Evolutionary conservation across 192 early-diverging fungal genomes (phyloP).

Genomic region (Allomyces macrogynus): DNA sequence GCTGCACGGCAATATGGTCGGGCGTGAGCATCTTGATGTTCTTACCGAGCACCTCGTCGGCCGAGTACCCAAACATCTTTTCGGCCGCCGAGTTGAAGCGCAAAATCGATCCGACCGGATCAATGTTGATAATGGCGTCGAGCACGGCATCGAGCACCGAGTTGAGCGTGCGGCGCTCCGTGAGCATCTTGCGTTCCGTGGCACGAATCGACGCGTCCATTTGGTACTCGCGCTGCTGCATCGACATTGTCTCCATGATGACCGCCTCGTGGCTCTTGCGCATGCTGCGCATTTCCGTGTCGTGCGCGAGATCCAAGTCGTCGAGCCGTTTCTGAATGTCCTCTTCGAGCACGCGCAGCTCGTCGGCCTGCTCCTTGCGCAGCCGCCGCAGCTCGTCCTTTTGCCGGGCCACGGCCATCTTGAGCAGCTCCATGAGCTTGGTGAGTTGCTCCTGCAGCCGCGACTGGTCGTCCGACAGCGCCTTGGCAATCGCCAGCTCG

Average conservation of each 20-base stretch:
- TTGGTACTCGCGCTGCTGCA: constrained; percentile 16
- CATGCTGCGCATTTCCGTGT: background rate
- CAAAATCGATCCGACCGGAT: constrained; percentile 6
- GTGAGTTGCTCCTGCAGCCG: background rate
- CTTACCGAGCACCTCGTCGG: constrained; percentile 11
- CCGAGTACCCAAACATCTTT: constrained; percentile 8
- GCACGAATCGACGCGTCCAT: constrained; percentile 19
- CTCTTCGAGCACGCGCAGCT: background rate
- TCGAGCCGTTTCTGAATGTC: background rate
- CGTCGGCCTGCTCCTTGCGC: background rate
- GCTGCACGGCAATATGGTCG: constrained; percentile 5
- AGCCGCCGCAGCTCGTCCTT: background rate
- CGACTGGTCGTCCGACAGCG: background rate
- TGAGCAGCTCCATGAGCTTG: constrained; percentile 2
- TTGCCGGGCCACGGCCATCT: background rate
- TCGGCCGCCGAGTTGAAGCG: constrained; percentile 17
- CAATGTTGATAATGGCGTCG: constrained; percentile 19
- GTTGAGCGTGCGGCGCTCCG: constrained; percentile 16
- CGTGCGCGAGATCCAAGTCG: background rate
- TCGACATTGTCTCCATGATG: constrained; percentile 3
- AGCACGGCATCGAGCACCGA: constrained; percentile 13
- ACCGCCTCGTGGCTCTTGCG: constrained; percentile 3
- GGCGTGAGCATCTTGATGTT: constrained; percentile 17
- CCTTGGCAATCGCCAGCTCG: background rate
- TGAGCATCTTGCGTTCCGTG: constrained; percentile 13